Evolutionary conservation across 2,329 filamentous ascomycete genomes (phyloP).

Genomic region (Phialophora expanda): DNA sequence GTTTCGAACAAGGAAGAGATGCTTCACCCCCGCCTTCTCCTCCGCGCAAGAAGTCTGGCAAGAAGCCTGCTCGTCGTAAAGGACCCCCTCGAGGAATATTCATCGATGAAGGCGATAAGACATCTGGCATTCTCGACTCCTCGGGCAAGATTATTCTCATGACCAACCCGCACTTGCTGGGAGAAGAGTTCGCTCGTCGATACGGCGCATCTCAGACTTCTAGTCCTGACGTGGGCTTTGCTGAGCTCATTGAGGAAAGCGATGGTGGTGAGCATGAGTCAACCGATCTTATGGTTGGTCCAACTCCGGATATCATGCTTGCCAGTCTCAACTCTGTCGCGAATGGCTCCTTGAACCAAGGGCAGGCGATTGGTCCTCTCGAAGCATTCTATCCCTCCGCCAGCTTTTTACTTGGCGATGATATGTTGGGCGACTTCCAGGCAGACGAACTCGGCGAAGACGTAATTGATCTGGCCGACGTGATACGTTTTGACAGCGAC

Average conservation of each 20-base stretch:
- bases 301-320: conserved; percentile 78
- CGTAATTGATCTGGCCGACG: conserved; percentile 70
- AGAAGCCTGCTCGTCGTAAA: conserved; percentile 52
- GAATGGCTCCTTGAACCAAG: conserved; percentile 49
- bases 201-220: conserved; percentile 37
- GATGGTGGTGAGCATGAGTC: conserved; percentile 46
- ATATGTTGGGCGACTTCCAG: conserved; percentile 62
- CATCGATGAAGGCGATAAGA: conserved; percentile 54
- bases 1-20: conserved; percentile 11
- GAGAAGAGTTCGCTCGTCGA: conserved; percentile 49
- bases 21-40: conserved; percentile 26
- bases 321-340: conserved; percentile 66
- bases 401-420: conserved; percentile 39
- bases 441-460: conserved; percentile 64
- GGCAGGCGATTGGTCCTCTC: conserved; percentile 71
- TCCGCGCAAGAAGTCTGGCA: conserved; percentile 30
- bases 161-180: conserved; percentile 48
- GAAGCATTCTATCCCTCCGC: conserved; percentile 77
- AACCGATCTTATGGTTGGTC: conserved; percentile 21
- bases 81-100: conserved; percentile 56
- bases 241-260: conserved; percentile 47
- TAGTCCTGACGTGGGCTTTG: conserved; percentile 38
- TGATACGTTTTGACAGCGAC: conserved; percentile 69
- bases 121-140: conserved; percentile 54
- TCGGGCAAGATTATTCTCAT: conserved; percentile 56